Percentiles rank a stretch among this genome's conserved stretches.
Evolutionary conservation across 2,329 filamentous ascomycete genomes (phyloP).

Genomic region (Penicillium sp.): DNA sequence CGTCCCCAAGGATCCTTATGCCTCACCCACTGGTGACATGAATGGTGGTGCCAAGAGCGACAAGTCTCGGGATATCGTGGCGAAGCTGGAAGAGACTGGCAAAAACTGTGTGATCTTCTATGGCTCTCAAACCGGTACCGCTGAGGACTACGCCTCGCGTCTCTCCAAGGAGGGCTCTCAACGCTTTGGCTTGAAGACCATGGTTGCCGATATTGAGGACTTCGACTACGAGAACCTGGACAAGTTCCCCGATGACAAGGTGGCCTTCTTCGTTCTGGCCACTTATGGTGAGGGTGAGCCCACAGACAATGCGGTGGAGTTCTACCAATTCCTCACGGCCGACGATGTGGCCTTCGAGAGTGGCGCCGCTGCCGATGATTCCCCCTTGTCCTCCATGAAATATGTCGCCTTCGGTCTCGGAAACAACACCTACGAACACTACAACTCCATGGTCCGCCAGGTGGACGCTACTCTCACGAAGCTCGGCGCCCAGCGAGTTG

Average conservation of each 20-base stretch:
- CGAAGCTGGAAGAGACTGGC: constrained; percentile 90
- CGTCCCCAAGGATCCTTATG: constrained; percentile 81
- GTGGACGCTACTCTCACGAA: constrained; percentile 75
- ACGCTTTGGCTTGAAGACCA: constrained; percentile 91
- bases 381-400: constrained; percentile 74
- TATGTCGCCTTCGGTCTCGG: constrained; percentile 94
- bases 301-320: constrained; percentile 97
- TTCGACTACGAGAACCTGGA: constrained; percentile 96
- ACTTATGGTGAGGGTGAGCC: constrained; percentile 98
- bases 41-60: constrained; percentile 66
- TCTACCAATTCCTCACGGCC: constrained; percentile 86
- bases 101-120: constrained; percentile 99
- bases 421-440: constrained; percentile 99
- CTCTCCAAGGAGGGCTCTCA: constrained; percentile 96
- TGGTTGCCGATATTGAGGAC: constrained; percentile 96
- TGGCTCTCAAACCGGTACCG: constrained; percentile 95
- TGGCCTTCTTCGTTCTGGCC: constrained; percentile 90
- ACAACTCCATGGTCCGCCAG: constrained; percentile 96
- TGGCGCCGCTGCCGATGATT: constrained; percentile 55
- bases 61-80: constrained; percentile 84
- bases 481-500: constrained; percentile 77
- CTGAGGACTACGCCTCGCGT: constrained; percentile 94
- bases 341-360: constrained; percentile 79
- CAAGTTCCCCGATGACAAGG: constrained; percentile 77
- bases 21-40: constrained; percentile 57